Evolutionary conservation across 768 basidiomycete genomes (phyloP).

Genomic region (Suillus occidentalis): DNA sequence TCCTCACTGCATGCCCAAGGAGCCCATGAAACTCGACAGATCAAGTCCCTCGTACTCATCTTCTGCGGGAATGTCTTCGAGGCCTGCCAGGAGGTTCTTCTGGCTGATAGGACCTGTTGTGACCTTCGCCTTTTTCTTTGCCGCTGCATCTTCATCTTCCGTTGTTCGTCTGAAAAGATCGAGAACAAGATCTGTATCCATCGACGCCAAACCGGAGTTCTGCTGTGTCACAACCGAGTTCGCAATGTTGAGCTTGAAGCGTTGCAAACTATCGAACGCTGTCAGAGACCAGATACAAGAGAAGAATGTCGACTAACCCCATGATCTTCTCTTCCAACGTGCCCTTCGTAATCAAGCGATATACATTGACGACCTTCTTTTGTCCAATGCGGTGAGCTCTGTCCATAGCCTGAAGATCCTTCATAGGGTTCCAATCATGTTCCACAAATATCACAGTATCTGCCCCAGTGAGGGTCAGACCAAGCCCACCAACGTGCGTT

Average conservation of each 20-base stretch:
- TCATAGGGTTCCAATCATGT: slow-evolving; percentile 99
- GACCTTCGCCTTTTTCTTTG: slow-evolving; percentile 50
- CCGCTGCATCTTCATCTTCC: slow-evolving; percentile 67
- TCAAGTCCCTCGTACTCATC: slow-evolving; percentile 92
- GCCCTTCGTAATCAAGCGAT: slow-evolving; percentile 94
- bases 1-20: slow-evolving; percentile 56
- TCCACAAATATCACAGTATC: slow-evolving; percentile 99
- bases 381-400: slow-evolving; percentile 97
- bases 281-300: slow-evolving; percentile 8
- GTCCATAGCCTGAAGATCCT: slow-evolving; percentile 99
- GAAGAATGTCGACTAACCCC: slow-evolving; percentile 63
- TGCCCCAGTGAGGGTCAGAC: slow-evolving; percentile 94
- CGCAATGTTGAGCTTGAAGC: slow-evolving; percentile 98
- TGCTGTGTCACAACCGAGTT: slow-evolving; percentile 97
- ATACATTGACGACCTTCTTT: slow-evolving; percentile 99
- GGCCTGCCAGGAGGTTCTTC: slow-evolving; percentile 83
- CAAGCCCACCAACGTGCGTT: slow-evolving; percentile 95
- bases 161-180: slow-evolving; percentile 88
- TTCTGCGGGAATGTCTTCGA: slow-evolving; percentile 90
- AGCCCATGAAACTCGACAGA: slow-evolving; percentile 84
- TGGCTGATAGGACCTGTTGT: slow-evolving; percentile 60
- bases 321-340: slow-evolving; percentile 99
- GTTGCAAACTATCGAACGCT: slow-evolving; percentile 62
- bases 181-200: slow-evolving; percentile 96
- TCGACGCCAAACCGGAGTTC: slow-evolving; percentile 88